Conservation (phyloP, 441 rosid species). For the Erodium moschatum region DNA sequence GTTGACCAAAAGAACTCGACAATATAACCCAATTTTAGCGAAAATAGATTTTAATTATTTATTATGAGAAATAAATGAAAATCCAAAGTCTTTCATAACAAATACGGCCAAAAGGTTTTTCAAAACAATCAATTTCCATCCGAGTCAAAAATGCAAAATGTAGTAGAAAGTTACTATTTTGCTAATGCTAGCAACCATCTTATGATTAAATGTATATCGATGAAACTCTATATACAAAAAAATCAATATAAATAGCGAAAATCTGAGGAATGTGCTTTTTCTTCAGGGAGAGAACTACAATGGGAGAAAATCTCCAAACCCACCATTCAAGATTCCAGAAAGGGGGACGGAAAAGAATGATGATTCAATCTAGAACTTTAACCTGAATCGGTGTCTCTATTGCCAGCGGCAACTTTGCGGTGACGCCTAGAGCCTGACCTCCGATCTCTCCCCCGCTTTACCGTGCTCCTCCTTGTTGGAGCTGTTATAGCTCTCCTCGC, state of each 20-base stretch:
- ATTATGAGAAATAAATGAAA: too few relatives aligned
- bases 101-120: too few relatives aligned
- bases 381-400: slow-evolving; percentile 31
- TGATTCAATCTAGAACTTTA: slow-evolving; percentile 23
- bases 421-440: slow-evolving; percentile 60
- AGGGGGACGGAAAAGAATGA: slow-evolving; percentile 29
- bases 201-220: neutral
- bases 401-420: slow-evolving; percentile 46
- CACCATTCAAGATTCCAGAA: slow-evolving; percentile 18
- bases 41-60: too few relatives aligned
- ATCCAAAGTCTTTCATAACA: too few relatives aligned
- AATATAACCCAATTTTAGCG: too few relatives aligned
- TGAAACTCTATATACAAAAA: slow-evolving; percentile 33
- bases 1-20: too few relatives aligned
- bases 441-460: slow-evolving; percentile 45
- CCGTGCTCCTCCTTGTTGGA: slow-evolving; percentile 27
- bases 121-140: too few relatives aligned
- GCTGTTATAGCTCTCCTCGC: slow-evolving; percentile 22
- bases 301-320: slow-evolving; percentile 27
- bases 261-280: slow-evolving; percentile 15
- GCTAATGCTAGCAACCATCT: neutral
- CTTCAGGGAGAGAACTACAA: slow-evolving; percentile 20
- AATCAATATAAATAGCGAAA: slow-evolving; percentile 20
- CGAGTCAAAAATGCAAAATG: too few relatives aligned
- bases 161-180: too few relatives aligned